Base-by-base conservation (phyloP, 2,329 filamentous ascomycete genomes). In the Verticillium tricorpus region DNA sequence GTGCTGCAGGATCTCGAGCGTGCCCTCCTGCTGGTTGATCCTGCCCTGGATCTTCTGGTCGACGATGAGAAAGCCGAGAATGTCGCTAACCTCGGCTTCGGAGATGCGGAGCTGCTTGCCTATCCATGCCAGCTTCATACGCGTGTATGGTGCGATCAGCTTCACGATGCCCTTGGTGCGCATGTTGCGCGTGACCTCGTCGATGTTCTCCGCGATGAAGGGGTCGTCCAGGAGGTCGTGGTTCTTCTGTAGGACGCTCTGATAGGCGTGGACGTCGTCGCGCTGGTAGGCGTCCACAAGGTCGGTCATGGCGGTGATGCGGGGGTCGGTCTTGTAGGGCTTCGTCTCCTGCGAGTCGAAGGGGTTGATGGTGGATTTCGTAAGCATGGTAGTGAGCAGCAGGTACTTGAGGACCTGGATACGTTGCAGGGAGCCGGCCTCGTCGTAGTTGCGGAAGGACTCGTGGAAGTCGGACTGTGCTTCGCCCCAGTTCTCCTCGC, bases 301-400 rank as follows among this genome's bases (percentile, higher is more conserved):
- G 69, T 97, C 91, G 2, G 93, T 98, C 94, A 99, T 99, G 68
- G 93, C 94, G 2, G 92, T 90, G 68, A 99, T 97, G 62, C 94
- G 91, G 6, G 93, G 91, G 73, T 99, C 94, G 68, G 91, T 94
- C 78, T 93, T 94, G 82, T 99, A 99, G 0, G 95, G 95, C 78
- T 98, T 98, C 19, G 94, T 98, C 79, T 99, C 95, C 75, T 98
- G 95, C 9, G 93, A 97, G 76, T 98, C 94, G 74, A 99, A 98
- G 0, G 95, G 95, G 74, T 98, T 98, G 85, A 99, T 99, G 75
- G 96, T 88, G 50, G 94, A 97, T 73, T 94, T 93, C 91, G 97
- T 97, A 62, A 99, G 82, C 95, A 99, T 98, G 52, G 94, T 98
- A 31, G 94, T 94, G 63, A 99, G 85, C 34, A 99, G 89, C 34